Conservation (phyloP, 306 rosid genomes). For the Medicago truncatula region DNA sequence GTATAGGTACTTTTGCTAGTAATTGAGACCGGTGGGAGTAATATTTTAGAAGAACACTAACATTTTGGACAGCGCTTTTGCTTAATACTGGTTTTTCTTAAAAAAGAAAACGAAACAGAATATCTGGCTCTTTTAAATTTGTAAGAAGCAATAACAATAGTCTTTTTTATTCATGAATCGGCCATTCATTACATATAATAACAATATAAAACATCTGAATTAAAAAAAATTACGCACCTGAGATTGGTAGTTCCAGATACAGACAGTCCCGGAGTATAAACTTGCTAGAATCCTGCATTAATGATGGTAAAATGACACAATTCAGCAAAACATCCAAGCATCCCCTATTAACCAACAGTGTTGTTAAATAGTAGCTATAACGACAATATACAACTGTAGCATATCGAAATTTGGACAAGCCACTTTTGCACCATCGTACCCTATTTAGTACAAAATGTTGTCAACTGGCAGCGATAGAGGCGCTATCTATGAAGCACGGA, state of each 20-base stretch:
- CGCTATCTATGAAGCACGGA: too few species aligned
- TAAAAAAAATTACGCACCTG: conserved; percentile 65
- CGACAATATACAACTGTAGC: too few species aligned
- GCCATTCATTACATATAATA: not conserved
- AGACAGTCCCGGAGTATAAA: conserved; percentile 95
- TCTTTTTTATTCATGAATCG: conserved; percentile 14
- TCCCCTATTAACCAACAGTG: not conserved
- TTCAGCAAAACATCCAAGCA: conserved; percentile 31
- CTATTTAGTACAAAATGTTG: too few species aligned
- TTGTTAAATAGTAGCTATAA: too few species aligned
- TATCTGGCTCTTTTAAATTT: conserved; percentile 17
- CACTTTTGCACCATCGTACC: too few species aligned
- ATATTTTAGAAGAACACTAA: conserved; percentile 23
- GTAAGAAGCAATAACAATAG: conserved; percentile 22
- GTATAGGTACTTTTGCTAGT: not conserved
- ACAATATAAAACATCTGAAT: conserved; percentile 29
- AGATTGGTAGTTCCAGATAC: conserved; percentile 98
- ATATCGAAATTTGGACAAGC: not conserved
- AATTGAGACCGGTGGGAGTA: not conserved
- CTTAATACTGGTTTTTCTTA: conserved; percentile 37
- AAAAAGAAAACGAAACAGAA: conserved; percentile 16
- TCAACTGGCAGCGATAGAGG: too few species aligned
- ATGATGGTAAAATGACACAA: conserved; percentile 34
- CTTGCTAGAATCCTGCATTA: conserved; percentile 92
- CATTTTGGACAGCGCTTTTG: conserved; percentile 19